These are phyloP conservation scores for Eragrostis nindensis DNA, from an alignment of 176 grass and related monocot genomes.

Conservation along the genomic window DNA sequence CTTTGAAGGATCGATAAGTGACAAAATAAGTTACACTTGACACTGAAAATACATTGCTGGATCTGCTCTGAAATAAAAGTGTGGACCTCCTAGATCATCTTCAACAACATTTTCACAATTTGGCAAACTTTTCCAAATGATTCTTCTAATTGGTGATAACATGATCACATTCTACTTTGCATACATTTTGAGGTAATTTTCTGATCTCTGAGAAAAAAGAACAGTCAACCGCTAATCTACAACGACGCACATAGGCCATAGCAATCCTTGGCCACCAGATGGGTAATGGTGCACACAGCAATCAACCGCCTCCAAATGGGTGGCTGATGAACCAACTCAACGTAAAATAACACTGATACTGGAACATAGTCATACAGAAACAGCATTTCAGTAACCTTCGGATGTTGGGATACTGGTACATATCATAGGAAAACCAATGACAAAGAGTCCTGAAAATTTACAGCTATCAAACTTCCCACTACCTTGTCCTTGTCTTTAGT, in stretches of 20 bases:
- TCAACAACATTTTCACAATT: slow-evolving; percentile 24
- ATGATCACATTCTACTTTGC: background rate
- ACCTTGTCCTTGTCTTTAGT: background rate
- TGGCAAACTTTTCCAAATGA: background rate
- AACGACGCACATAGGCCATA: background rate
- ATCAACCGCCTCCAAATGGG: background rate
- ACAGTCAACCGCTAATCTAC: background rate
- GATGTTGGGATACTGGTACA: background rate
- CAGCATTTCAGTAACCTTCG: background rate
- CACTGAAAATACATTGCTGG: slow-evolving; percentile 7
- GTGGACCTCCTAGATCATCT: background rate
- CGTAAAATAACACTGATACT: background rate
- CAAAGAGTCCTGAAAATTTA: background rate
- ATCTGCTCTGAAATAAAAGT: background rate
- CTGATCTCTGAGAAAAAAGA: background rate
- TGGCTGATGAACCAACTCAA: background rate
- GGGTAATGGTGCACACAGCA: background rate
- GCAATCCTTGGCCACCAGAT: too few relatives aligned
- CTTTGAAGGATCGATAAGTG: background rate
- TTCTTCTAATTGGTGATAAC: background rate
- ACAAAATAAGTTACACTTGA: slow-evolving; percentile 6
- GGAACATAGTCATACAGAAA: slow-evolving; percentile 1
- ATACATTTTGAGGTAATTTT: background rate
- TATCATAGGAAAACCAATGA: background rate
- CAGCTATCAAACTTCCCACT: background rate